These are phyloP conservation scores for Aspergillus sp. DNA, from an alignment of 2,329 filamentous ascomycete species.

Conservation along the genomic window DNA sequence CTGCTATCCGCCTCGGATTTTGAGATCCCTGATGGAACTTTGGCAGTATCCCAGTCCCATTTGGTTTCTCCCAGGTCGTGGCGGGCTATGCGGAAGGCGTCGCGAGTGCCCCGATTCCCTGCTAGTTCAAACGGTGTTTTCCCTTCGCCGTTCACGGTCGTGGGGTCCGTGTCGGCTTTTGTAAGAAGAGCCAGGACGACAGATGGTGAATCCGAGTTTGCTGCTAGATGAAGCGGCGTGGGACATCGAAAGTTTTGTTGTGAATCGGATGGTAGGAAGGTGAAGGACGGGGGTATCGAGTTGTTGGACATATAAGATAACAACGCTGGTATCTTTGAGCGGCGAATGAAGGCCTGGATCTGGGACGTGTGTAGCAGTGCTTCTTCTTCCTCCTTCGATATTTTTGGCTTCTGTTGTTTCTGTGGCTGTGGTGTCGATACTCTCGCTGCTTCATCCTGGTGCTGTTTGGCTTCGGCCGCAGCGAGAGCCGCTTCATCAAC, in stretches of 20 bases:
- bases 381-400: conserved; percentile 75
- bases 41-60: conserved; percentile 71
- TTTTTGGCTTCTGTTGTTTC: conserved; percentile 46
- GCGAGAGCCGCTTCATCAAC: conserved; percentile 60
- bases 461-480: conserved; percentile 40
- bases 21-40: conserved; percentile 63
- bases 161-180: conserved; percentile 68
- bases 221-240: conserved; percentile 76
- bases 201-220: conserved; percentile 68
- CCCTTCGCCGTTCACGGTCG: conserved; percentile 61
- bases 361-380: conserved; percentile 79
- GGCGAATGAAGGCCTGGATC: conserved; percentile 75
- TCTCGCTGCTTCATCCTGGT: conserved; percentile 30
- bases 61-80: conserved; percentile 66
- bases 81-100: conserved; percentile 84
- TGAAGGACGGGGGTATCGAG: conserved; percentile 60
- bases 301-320: conserved; percentile 78
- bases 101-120: conserved; percentile 74
- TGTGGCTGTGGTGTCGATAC: conserved; percentile 23
- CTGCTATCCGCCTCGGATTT: conserved; percentile 63
- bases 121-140: conserved; percentile 80
- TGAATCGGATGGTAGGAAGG: conserved; percentile 60
- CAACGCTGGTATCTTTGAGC: conserved; percentile 81
- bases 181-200: conserved; percentile 69
- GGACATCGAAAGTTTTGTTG: conserved; percentile 70